Evolutionary conservation across 129 eudicot species (phyloP), one percentile per base, ranked within the genome.

Genomic region (Flaveria linearis): DNA sequence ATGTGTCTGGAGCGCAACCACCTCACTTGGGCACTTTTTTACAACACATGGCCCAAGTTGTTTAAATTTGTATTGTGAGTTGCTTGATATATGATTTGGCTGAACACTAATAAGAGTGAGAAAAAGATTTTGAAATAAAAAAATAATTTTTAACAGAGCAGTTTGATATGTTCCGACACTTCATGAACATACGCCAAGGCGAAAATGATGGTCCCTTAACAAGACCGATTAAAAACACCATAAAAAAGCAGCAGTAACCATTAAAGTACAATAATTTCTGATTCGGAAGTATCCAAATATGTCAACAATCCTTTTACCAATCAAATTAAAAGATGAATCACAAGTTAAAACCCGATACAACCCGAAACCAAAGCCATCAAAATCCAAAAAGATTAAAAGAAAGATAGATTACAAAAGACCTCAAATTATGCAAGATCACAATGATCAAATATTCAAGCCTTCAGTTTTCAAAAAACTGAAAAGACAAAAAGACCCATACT

Each of bases 281-380:
- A 76, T 76, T 28, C 14, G 3, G n/a, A 62, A 49, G 67, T 26
- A 76, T 16, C 65, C 66, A 76, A 76, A 76, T 17, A 76, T 36
- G 55, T 33, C 64, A 50, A 17, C 53, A 66, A 50, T 64, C 51
- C 61, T 63, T 47, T 22, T 17, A 17, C 30, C 51, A 76, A 76
- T 39, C 52, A 36, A 49, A 51, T 64, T 1, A 51, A 63, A 75
- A 28, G 2, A 42, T 61, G 15, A 45, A 75, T 12, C 51, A 75
- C 61, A 75, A 14, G 70, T 74, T 45, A 25, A 60, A 77, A 42
- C 45, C 56, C 36, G 36, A 30, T 30, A 30, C 36, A 77, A 42
- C 45, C 46, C 41, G 13, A 23, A 76, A 74, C 52, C 74, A 58
- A 57, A 11, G 52, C 68, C 39, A 66, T 42, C 43, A 63, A 3